Conservation (phyloP, 1,284 basidiomycete species). For the Waitea zeae region DNA sequence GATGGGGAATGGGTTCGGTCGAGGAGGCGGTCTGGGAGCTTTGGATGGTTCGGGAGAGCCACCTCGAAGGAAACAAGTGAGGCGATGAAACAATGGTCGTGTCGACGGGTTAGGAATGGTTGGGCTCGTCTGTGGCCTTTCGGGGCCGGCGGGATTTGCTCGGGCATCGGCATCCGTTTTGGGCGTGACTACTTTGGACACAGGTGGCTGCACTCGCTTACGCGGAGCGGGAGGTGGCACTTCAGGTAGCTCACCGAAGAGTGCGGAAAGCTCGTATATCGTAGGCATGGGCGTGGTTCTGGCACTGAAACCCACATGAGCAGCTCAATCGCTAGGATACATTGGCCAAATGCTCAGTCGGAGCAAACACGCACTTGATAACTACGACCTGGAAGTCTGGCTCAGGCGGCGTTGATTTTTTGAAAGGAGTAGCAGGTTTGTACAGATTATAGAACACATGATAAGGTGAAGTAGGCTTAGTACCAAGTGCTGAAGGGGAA, state of each 20-base stretch:
- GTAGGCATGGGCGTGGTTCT: slow-evolving; percentile 58
- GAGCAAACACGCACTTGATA: slow-evolving; percentile 43
- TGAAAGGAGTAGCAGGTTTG: slow-evolving; percentile 77
- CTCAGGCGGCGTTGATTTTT: slow-evolving; percentile 58
- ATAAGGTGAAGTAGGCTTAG: slow-evolving; percentile 38
- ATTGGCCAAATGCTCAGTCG: not conserved
- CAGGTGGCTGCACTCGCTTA: too few relatives aligned
- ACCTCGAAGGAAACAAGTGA: slow-evolving; percentile 14
- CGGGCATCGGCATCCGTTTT: slow-evolving; percentile 13
- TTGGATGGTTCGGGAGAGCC: slow-evolving; percentile 11
- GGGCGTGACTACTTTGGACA: too few relatives aligned
- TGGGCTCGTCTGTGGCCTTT: slow-evolving; percentile 5
- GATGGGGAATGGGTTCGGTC: slow-evolving; percentile 50
- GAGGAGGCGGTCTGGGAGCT: slow-evolving; percentile 11
- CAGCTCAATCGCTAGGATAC: not conserved
- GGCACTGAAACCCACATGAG: slow-evolving; percentile 25
- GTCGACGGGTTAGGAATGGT: slow-evolving; percentile 8
- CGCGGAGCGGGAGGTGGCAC: slow-evolving; percentile 34
- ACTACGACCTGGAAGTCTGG: slow-evolving; percentile 86
- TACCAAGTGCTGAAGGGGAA: slow-evolving; percentile 3
- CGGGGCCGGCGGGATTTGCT: slow-evolving; percentile 4
- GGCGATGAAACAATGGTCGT: slow-evolving; percentile 7
- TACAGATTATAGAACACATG: slow-evolving; percentile 83
- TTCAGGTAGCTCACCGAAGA: slow-evolving; percentile 47
- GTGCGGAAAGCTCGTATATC: slow-evolving; percentile 42